Percentiles rank a stretch among this genome's conserved stretches.
These are phyloP conservation scores for Metschnikowia similis DNA, from an alignment of 805 yeast species.

Conservation along the genomic window DNA sequence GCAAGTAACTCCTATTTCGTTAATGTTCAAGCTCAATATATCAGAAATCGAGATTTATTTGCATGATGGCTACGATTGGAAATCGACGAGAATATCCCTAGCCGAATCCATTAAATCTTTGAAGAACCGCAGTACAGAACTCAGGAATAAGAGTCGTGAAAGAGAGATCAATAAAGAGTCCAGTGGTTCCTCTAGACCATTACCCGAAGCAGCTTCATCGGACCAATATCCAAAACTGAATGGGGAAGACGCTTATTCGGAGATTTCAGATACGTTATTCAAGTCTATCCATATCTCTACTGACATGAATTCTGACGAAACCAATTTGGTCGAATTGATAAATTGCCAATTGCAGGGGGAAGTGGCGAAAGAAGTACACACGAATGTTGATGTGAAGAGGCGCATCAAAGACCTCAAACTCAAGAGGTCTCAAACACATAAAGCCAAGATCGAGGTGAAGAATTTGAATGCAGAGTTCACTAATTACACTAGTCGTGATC, in stretches of 20 bases:
- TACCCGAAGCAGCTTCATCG: not conserved
- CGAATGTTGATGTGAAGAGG: conserved; percentile 30
- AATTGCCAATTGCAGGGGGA: conserved; percentile 40
- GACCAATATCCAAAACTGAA: not conserved
- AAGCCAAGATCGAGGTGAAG: conserved; percentile 51
- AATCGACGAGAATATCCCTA: conserved; percentile 64
- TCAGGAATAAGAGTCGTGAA: conserved; percentile 9
- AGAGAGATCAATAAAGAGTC: conserved; percentile 6
- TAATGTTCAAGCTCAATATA: conserved; percentile 30
- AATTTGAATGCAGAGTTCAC: conserved; percentile 48
- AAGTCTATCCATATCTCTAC: conserved; percentile 74
- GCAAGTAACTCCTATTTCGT: not conserved
- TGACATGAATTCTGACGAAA: conserved; percentile 45
- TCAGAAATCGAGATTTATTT: conserved; percentile 45
- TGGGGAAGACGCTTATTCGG: not conserved
- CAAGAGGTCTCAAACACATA: conserved; percentile 61
- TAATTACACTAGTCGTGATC: conserved; percentile 46
- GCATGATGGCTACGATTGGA: conserved; percentile 94
- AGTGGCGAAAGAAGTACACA: conserved; percentile 12
- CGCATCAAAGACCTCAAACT: conserved; percentile 47
- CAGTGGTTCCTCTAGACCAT: not conserved
- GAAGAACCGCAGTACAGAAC: conserved; percentile 42
- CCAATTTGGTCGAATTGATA: conserved; percentile 46
- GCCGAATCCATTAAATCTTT: conserved; percentile 62
- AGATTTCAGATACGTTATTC: conserved; percentile 56